These are phyloP conservation scores for Monascus ruber DNA, from an alignment of 2,329 filamentous ascomycete genomes.

Conservation along the genomic window DNA sequence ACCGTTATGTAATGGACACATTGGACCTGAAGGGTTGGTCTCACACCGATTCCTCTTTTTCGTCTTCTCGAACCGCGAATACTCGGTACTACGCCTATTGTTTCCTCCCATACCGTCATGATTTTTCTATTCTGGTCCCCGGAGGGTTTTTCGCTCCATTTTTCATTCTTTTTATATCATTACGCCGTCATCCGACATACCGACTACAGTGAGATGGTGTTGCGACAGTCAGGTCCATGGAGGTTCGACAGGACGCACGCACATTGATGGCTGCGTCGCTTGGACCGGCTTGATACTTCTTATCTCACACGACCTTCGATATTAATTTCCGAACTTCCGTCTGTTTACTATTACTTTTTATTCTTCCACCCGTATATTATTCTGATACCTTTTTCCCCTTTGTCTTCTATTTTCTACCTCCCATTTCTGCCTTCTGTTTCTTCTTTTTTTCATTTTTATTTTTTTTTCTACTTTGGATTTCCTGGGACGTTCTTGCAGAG, in stretches of 20 bases:
- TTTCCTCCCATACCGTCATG: conserved; percentile 9
- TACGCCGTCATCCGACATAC: not conserved
- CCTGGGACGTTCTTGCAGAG: too few relatives aligned
- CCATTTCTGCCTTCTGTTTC: conserved; percentile 2
- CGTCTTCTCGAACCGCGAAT: too few relatives aligned
- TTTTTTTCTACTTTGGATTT: not conserved
- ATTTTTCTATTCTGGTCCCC: conserved; percentile 7
- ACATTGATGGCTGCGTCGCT: conserved; percentile 3
- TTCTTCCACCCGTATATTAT: conserved; percentile 3
- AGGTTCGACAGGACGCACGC: not conserved
- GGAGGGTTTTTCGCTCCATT: not conserved
- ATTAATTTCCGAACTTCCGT: too few relatives aligned
- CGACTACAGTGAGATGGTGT: conserved; percentile 1
- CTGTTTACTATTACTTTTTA: too few relatives aligned
- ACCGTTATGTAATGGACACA: conserved; percentile 64
- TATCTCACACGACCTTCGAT: not conserved
- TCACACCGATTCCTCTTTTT: not conserved
- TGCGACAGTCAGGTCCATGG: conserved; percentile 3
- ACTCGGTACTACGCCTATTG: not conserved
- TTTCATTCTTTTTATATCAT: conserved; percentile 1
- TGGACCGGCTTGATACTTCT: conserved; percentile 4
- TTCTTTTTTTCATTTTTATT: conserved; percentile 10
- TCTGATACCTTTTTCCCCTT: conserved; percentile 1
- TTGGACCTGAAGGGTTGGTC: not conserved
- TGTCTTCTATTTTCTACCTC: conserved; percentile 12